Conservation (phyloP, 148 eudicot species). For the Talinum fruticosum region DNA sequence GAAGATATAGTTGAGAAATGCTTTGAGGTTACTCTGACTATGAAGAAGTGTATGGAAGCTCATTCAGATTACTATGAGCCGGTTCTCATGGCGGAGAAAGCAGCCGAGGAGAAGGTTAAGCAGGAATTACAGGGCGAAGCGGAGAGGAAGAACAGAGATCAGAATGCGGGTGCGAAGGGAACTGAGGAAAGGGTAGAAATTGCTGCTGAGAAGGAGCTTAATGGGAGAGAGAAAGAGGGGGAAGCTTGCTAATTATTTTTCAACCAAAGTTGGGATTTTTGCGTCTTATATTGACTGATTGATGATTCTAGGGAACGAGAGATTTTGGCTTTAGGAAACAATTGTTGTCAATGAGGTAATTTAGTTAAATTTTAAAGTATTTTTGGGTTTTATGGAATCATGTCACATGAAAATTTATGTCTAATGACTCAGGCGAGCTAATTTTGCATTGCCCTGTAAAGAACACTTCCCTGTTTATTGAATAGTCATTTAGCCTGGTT, state of each 20-base stretch:
- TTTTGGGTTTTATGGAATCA: conserved; percentile 10
- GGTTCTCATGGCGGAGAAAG: conserved; percentile 50
- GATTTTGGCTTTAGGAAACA: conserved; percentile 9
- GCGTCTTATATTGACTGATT: not conserved
- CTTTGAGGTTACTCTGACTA: conserved; percentile 37
- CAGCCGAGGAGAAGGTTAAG: conserved; percentile 37
- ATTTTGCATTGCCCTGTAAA: conserved; percentile 9
- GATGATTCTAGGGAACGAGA: not conserved
- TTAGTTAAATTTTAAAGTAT: conserved; percentile 7
- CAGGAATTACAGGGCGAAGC: conserved; percentile 35
- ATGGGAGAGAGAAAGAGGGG: not conserved
- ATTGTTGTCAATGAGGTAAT: conserved; percentile 18
- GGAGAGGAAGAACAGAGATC: conserved; percentile 3
- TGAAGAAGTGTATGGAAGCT: conserved; percentile 60
- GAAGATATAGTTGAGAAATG: conserved; percentile 57
- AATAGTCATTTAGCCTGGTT: not conserved
- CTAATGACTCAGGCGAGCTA: conserved; percentile 19
- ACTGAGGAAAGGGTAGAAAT: conserved; percentile 21
- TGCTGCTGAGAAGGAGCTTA: conserved; percentile 19
- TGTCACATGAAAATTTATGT: conserved; percentile 3
- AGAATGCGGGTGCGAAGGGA: conserved; percentile 17
- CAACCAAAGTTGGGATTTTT: not conserved
- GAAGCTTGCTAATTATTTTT: not conserved
- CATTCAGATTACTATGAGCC: conserved; percentile 55
- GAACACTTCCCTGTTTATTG: not conserved